Conservation (phyloP, 345 rosid genomes). For the Bruguiera sexangula region DNA sequence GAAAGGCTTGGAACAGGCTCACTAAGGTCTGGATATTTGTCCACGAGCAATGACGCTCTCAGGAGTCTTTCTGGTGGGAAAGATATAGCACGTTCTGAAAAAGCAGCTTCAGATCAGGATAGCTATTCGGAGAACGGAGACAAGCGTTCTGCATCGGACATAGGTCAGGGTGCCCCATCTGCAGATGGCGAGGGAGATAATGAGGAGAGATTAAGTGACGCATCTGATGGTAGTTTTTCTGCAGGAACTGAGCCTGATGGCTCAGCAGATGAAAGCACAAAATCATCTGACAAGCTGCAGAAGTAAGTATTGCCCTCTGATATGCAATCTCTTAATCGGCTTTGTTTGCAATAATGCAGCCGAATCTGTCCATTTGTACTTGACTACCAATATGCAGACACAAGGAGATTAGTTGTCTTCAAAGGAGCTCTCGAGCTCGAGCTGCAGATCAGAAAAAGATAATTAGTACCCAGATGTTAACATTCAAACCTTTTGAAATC, state of each 20-base stretch:
- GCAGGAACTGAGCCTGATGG: conserved; percentile 42
- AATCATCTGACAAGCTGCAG: conserved; percentile 29
- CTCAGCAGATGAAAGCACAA: conserved; percentile 32
- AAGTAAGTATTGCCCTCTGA: conserved; percentile 33
- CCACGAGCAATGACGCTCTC: conserved; percentile 16
- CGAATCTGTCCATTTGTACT: too few species aligned
- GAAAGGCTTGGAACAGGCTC: conserved; percentile 26
- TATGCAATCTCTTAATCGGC: too few species aligned
- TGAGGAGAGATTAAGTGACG: conserved; percentile 39
- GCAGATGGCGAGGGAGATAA: conserved; percentile 33
- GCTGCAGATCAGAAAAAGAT: too few species aligned
- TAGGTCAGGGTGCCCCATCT: background rate
- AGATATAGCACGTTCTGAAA: conserved; percentile 15
- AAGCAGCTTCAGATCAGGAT: conserved; percentile 31
- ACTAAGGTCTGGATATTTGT: conserved; percentile 19
- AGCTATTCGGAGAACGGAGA: conserved; percentile 16
- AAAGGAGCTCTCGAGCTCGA: too few species aligned
- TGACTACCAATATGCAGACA: background rate
- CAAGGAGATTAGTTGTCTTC: background rate
- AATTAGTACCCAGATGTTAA: background rate
- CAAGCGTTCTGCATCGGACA: conserved; percentile 23
- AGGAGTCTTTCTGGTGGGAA: too few species aligned
- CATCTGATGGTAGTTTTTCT: conserved; percentile 45
- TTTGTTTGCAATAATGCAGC: too few species aligned
- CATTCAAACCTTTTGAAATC: background rate